Percentiles rank a stretch among this genome's conserved stretches.
Evolutionary conservation across 257 asterid species (phyloP).

Genomic region (Fraxinus quadrangulata): DNA sequence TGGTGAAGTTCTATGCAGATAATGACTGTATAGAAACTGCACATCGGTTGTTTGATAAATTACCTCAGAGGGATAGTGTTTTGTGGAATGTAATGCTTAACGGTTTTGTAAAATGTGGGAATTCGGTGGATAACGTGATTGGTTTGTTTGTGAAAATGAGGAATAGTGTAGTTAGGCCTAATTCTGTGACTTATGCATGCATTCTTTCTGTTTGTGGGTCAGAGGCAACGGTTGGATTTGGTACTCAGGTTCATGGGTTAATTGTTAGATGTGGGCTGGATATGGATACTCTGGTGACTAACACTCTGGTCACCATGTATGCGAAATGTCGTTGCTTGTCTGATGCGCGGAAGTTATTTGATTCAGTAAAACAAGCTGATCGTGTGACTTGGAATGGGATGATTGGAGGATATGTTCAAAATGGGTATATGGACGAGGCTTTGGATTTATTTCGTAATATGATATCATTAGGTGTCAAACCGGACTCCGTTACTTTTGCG

Average conservation of each 20-base stretch:
- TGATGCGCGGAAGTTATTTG: slow-evolving; percentile 65
- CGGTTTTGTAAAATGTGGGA: slow-evolving; percentile 52
- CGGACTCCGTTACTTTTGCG: slow-evolving; percentile 76
- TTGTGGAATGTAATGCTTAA: slow-evolving; percentile 86
- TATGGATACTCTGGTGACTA: slow-evolving; percentile 59
- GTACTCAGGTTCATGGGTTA: slow-evolving; percentile 67
- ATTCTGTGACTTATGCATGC: slow-evolving; percentile 65
- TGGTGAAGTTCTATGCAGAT: slow-evolving; percentile 73
- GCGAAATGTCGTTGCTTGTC: slow-evolving; percentile 57
- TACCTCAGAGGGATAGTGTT: slow-evolving; percentile 71
- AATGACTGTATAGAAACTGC: slow-evolving; percentile 61
- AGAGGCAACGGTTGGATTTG: slow-evolving; percentile 50
- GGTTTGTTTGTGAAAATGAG: slow-evolving; percentile 66
- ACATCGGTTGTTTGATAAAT: slow-evolving; percentile 61
- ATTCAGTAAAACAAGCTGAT: slow-evolving; percentile 41
- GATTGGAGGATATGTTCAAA: slow-evolving; percentile 82
- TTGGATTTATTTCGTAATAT: slow-evolving; percentile 51
- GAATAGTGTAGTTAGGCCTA: slow-evolving; percentile 48
- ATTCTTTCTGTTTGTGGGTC: slow-evolving; percentile 65
- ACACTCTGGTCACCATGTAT: slow-evolving; percentile 76
- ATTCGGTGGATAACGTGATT: slow-evolving; percentile 44
- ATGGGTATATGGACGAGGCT: slow-evolving; percentile 62
- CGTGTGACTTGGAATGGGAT: slow-evolving; percentile 76
- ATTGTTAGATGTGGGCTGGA: slow-evolving; percentile 60
- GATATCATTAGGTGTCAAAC: slow-evolving; percentile 51